Conservation (phyloP, 1,284 basidiomycete species). For the Pterulicium gracile region DNA sequence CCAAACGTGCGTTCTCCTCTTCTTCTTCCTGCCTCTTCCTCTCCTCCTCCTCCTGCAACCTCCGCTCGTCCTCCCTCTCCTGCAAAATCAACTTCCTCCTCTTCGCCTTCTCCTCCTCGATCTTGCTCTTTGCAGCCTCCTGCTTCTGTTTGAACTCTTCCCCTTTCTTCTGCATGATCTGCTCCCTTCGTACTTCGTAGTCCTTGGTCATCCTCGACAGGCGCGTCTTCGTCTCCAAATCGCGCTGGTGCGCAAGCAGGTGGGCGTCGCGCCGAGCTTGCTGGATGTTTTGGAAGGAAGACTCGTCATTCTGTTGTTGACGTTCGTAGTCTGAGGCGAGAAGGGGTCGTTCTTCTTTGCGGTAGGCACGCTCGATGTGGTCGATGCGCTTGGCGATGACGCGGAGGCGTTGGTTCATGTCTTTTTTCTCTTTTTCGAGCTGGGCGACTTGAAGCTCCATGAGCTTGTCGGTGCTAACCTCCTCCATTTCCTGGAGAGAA, state of each 20-base stretch:
- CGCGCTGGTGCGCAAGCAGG: conserved; percentile 54
- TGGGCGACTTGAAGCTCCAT: conserved; percentile 91
- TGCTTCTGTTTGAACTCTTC: conserved; percentile 62
- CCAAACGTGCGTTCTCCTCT: conserved; percentile 38
- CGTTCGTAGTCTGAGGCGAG: conserved; percentile 81
- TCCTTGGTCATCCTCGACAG: conserved; percentile 71
- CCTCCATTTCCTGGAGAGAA: conserved; percentile 61
- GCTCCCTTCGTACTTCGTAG: conserved; percentile 51
- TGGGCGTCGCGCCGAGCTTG: conserved; percentile 51
- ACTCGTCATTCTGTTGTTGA: conserved; percentile 73
- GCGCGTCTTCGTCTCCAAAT: conserved; percentile 71
- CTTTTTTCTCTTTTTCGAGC: conserved; percentile 94
- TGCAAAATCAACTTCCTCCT: conserved; percentile 45
- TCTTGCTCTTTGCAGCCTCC: conserved; percentile 56
- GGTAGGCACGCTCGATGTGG: conserved; percentile 91
- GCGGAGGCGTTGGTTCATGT: conserved; percentile 76
- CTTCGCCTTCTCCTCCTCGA: conserved; percentile 82
- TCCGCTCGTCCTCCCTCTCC: conserved; percentile 48
- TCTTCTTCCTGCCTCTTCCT: conserved; percentile 31
- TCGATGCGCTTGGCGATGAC: conserved; percentile 88
- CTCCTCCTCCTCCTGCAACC: conserved; percentile 38
- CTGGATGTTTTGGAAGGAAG: conserved; percentile 60
- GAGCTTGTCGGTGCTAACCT: conserved; percentile 80
- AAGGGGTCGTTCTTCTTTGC: conserved; percentile 87
- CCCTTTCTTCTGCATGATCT: conserved; percentile 53